phyloP scores from a whole-genome alignment of 202 grass and related monocot genomes.

The Brachypodium distachyon region DNA sequence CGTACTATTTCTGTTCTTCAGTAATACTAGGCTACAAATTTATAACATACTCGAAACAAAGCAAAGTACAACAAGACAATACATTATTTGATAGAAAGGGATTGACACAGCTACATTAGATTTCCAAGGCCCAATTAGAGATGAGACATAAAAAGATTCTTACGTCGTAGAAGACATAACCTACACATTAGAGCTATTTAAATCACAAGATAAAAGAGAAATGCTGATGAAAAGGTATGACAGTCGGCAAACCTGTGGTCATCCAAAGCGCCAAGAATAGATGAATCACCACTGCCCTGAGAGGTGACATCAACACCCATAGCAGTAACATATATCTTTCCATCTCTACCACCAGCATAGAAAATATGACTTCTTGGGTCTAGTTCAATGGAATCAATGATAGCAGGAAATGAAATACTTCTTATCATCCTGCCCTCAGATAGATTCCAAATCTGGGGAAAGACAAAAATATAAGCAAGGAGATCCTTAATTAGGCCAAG shows the following conservation, averaged over 20 bases:
- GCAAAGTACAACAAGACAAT: neutral
- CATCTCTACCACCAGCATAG: conserved; percentile 89
- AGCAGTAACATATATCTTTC: conserved; percentile 81
- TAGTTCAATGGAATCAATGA: conserved; percentile 48
- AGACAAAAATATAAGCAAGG: neutral
- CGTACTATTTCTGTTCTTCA: no score
- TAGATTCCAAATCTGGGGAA: conserved; percentile 77
- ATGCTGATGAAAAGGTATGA: neutral
- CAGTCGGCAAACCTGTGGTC: conserved; percentile 40
- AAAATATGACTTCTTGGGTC: conserved; percentile 78
- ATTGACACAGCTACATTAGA: neutral
- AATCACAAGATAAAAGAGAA: neutral
- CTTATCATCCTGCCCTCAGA: conserved; percentile 63
- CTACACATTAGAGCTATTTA: neutral
- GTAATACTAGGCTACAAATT: neutral
- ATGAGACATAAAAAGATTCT: neutral
- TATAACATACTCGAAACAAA: neutral
- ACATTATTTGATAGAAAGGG: neutral
- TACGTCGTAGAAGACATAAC: neutral
- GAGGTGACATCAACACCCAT: conserved; percentile 60
- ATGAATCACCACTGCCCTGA: conserved; percentile 29
- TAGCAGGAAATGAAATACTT: conserved; percentile 58
- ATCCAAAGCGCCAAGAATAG: conserved; percentile 47
- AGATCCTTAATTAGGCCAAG: neutral
- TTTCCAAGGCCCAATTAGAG: neutral